Evolutionary conservation across 2,329 filamentous ascomycete species (phyloP), one percentile per base, ranked within the genome.

Genomic region (Coleophoma eucalyptorum): DNA sequence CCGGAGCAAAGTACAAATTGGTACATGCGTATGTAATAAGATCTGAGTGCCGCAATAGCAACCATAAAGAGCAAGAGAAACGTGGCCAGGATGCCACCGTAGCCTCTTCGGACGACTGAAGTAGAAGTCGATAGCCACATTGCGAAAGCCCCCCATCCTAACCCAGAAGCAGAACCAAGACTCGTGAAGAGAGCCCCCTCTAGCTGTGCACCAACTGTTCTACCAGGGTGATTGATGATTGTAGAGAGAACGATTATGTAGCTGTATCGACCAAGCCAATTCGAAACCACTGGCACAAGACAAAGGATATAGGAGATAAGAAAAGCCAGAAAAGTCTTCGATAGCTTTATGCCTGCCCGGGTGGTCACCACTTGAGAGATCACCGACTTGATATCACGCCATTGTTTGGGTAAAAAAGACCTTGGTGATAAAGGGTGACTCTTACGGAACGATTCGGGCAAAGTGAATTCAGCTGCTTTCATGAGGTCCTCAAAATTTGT

Each of bases 231-330:
- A 51, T 83, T 83, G 42, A 83, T 58, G 18, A 83, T 72, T n/a
- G 76, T 69, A 2, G 80, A 83, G 44, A 84, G 63, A 4, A 71
- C 74, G 69, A 81, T 76, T 52, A 83, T 72, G 56, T 81, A 83
- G 55, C 70, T 71, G 56, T 81, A 78, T 15, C 66, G 69, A 2
- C 80, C 80, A 4, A 83, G 67, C 72, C 73, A 79, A n/a, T 62
- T 50, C n/a, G 69, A 68, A 4, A 75, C 68, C 3, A 58, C 58
- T 1, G 77, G 77, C 5, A 81, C 62, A 2, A 83, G 72, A 55
- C 80, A 83, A 16, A 83, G 60, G 2, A 78, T 62, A 58, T 83
- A 83, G 3, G 79, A 73, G 43, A 76, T 67, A 55, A 80, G 79
- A 62, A 79, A 81, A n/a, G 71, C 78, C n/a, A 76, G 58, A 55